These are phyloP conservation scores for Pseudomonodictys pantanalensis DNA, from an alignment of 495 filamentous ascomycete genomes.

Conservation along the genomic window DNA sequence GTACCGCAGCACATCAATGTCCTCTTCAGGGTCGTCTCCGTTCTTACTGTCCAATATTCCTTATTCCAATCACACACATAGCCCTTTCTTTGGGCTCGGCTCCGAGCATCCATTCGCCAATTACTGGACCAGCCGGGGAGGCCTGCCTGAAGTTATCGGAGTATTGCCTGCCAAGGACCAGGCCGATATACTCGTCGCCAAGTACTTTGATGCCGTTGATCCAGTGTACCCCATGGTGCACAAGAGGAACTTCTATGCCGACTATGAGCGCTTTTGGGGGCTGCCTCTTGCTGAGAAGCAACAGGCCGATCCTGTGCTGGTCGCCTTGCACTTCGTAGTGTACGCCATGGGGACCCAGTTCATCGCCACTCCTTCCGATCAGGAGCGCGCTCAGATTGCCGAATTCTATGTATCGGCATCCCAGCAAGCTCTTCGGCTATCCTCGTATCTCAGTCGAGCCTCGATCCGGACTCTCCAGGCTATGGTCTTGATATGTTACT, in stretches of 20 bases:
- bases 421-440: constrained; percentile 65
- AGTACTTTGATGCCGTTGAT: constrained; percentile 72
- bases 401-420: constrained; percentile 74
- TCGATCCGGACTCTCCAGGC: constrained; percentile 66
- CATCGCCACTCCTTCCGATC: constrained; percentile 53
- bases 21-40: constrained; percentile 43
- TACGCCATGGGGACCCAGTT: constrained; percentile 73
- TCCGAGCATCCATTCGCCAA: constrained; percentile 68
- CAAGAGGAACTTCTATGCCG: constrained; percentile 61
- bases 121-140: constrained; percentile 73
- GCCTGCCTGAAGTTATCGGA: constrained; percentile 65
- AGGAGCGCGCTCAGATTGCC: constrained; percentile 62
- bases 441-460: constrained; percentile 64
- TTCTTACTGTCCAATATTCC: constrained; percentile 67
- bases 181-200: constrained; percentile 64
- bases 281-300: constrained; percentile 50
- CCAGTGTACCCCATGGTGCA: constrained; percentile 73
- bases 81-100: constrained; percentile 67
- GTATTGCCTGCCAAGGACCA: constrained; percentile 68
- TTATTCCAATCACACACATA: constrained; percentile 58
- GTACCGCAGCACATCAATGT: constrained; percentile 33
- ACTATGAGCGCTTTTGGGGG: constrained; percentile 70
- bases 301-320: constrained; percentile 55
- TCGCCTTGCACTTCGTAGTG: constrained; percentile 66
- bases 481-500: constrained; percentile 72